phyloP scores from a whole-genome alignment of 352 stramenopile genomes.

The Phytophthora idaei region DNA sequence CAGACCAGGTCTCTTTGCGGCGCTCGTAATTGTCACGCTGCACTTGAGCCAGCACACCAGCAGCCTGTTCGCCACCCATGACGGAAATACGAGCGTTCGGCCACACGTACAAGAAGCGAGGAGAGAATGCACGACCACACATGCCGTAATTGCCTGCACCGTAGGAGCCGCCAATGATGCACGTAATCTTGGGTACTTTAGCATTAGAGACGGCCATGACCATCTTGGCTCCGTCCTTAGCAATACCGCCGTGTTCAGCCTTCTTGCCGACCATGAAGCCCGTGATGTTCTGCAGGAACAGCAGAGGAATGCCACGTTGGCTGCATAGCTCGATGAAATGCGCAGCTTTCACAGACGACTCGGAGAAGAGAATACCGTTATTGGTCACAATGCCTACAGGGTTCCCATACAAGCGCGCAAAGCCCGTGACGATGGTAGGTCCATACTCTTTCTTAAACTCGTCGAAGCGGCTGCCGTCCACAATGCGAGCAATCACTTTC shows the following conservation, averaged over 20 bases:
- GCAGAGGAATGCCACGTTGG: conserved; percentile 94
- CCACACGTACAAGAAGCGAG: conserved; percentile 98
- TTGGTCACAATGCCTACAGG: conserved; percentile 98
- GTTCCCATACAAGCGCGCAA: conserved; percentile 95
- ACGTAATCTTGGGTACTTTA: conserved; percentile 97
- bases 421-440: conserved; percentile 97
- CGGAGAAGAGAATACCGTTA: conserved; percentile 97
- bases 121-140: conserved; percentile 96
- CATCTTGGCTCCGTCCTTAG: conserved; percentile 97
- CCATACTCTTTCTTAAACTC: conserved; percentile 98
- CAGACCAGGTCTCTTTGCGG: conserved; percentile 67
- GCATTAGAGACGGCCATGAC: conserved; percentile 95
- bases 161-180: conserved; percentile 97
- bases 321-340: conserved; percentile 99
- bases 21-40: conserved; percentile 89
- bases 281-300: conserved; percentile 99
- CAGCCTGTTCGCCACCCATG: conserved; percentile 98
- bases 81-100: conserved; percentile 96
- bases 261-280: conserved; percentile 98
- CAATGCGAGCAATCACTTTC: conserved; percentile 95
- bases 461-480: conserved; percentile 97
- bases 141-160: conserved; percentile 98
- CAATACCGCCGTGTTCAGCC: conserved; percentile 97
- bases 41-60: conserved; percentile 95
- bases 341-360: conserved; percentile 93